phyloP scores from a whole-genome alignment of 768 basidiomycete species.

The Auricularia auricula-judae region DNA sequence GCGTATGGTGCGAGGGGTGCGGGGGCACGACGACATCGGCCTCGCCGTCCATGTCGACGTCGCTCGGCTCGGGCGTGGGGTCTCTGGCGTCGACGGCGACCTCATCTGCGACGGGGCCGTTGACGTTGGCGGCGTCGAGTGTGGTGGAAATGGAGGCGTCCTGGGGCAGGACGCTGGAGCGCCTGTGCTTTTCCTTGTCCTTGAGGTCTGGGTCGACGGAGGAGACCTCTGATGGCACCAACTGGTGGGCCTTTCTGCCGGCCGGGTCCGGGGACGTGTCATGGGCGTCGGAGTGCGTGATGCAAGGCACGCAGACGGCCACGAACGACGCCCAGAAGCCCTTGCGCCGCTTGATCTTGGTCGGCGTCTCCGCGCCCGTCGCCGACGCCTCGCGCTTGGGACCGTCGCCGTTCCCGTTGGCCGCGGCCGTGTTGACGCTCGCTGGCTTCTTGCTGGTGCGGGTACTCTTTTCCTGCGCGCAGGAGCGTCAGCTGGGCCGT shows the following conservation, averaged over 20 bases:
- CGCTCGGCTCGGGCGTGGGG: neutral
- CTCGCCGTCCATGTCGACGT: conserved; percentile 5
- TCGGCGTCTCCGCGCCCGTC: neutral
- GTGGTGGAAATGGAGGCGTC: conserved; percentile 1
- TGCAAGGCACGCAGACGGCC: neutral
- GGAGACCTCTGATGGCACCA: neutral
- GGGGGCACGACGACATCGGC: conserved; percentile 13
- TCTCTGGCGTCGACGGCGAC: neutral
- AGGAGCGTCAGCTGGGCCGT: no score
- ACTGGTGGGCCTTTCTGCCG: neutral
- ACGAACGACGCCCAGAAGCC: neutral
- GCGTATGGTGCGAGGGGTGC: conserved; percentile 19
- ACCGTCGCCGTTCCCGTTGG: no score
- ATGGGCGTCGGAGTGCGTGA: neutral
- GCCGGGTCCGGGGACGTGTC: neutral
- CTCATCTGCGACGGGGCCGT: neutral
- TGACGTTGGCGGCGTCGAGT: neutral
- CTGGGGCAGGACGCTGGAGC: neutral
- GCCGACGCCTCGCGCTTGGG: neutral
- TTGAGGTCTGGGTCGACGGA: neutral
- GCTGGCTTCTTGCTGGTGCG: no score
- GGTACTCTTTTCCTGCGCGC: no score
- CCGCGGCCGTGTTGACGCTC: no score
- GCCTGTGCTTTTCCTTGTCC: neutral
- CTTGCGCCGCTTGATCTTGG: neutral